Evolutionary conservation across 2,329 filamentous ascomycete species (phyloP), one percentile per base, ranked within the genome.

Genomic region (Stemphylium vesicarium): DNA sequence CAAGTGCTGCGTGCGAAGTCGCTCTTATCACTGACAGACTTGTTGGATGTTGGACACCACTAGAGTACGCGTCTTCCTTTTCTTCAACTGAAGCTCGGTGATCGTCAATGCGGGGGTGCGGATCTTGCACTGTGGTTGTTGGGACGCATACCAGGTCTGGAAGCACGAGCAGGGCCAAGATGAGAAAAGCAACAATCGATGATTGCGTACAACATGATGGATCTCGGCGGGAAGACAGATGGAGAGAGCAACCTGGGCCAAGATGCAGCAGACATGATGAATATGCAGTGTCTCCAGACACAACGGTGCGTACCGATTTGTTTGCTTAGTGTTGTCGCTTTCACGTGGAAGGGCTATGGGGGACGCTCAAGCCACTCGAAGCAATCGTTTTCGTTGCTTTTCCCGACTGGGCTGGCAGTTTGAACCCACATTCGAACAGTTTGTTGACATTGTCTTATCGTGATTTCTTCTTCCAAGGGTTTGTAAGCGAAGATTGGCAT

Each of bases 381-480:
- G 31, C 31, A 32, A 20, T 13, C 18, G n/a, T 44, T 44, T 44
- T 44, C 41, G 31, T 44, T 44, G 16, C 41, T 44, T 44, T 44
- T 44, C 31, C 18, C 39, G 39, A 31, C 41, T 44, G 33, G 41
- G 41, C 41, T 9, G 6, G 15, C 31, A 22, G 9, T 35, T 44
- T 18, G 26, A 4, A 29, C 22, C 29, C 12, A 24, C 18, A 15
- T 22, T n/a, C 35, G 18, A 10, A 20, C 22, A 4, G 13, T 29
- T 10, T 22, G 12, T n/a, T 32, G 33, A 18, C 12, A 22, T 12
- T 12, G 7, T 35, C 31, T 35, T 35, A 13, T 24, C 12, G 7
- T 13, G 13, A 12, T 33, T 16, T 5, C 22, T 11, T 44, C 18
- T 15, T 35, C 22, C 4, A 24, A 24, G 7, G 22, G 22, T 22